These are phyloP conservation scores for Trichoderma oligosporum DNA, from an alignment of 2,329 filamentous ascomycete genomes.

Conservation along the genomic window DNA sequence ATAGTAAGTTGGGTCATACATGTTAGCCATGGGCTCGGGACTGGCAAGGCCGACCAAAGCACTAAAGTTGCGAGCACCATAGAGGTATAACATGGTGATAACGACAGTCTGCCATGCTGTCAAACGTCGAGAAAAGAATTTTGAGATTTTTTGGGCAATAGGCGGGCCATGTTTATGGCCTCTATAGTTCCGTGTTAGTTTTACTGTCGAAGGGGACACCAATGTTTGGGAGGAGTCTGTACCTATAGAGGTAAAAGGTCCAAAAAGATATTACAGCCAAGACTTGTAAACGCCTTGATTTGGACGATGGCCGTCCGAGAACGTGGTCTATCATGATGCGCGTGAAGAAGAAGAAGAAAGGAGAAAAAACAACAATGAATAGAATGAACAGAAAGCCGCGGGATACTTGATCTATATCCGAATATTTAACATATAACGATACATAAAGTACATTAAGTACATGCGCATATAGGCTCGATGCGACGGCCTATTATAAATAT, in stretches of 20 bases:
- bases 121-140: constrained; percentile 63
- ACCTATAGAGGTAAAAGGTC: constrained; percentile 79
- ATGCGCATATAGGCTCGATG: not conserved
- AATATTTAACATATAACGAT: not conserved
- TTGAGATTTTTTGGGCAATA: constrained; percentile 65
- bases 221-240: constrained; percentile 28
- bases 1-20: constrained; percentile 91
- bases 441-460: too few species aligned
- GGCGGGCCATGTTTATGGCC: constrained; percentile 89
- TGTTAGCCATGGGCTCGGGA: constrained; percentile 88
- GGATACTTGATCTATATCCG: constrained; percentile 9
- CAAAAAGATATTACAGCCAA: constrained; percentile 88
- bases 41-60: constrained; percentile 87
- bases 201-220: constrained; percentile 20
- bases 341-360: not conserved
- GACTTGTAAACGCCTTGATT: constrained; percentile 90
- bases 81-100: constrained; percentile 84
- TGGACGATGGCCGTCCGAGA: constrained; percentile 81
- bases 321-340: constrained; percentile 74
- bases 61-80: constrained; percentile 87
- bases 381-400: not conserved
- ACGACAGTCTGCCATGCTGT: constrained; percentile 89
- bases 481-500: not conserved
- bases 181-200: constrained; percentile 41
- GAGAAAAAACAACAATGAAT: not conserved